phyloP scores from a whole-genome alignment of 805 yeast genomes.

The Saccharomycopsis sp. region DNA sequence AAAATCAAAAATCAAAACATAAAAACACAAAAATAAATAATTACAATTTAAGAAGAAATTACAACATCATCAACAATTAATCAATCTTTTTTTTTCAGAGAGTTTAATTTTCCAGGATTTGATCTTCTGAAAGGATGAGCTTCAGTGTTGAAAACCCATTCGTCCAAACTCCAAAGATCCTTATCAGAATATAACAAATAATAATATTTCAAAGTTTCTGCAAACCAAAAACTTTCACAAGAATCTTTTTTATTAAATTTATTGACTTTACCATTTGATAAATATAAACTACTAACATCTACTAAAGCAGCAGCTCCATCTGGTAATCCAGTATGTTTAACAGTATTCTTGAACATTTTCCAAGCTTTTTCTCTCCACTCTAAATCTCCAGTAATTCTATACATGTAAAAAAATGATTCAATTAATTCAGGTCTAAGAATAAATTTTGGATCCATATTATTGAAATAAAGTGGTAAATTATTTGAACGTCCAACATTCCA shows the following conservation, averaged over 20 bases:
- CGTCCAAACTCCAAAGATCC: slow-evolving; percentile 35
- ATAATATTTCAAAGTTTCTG: slow-evolving; percentile 49
- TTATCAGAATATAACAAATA: slow-evolving; percentile 39
- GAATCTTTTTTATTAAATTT: slow-evolving; percentile 23
- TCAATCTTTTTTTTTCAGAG: too few species aligned
- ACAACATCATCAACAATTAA: neutral
- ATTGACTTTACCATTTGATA: slow-evolving; percentile 21
- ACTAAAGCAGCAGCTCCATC: slow-evolving; percentile 29
- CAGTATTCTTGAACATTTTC: slow-evolving; percentile 32
- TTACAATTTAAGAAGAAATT: neutral
- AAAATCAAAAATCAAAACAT: neutral
- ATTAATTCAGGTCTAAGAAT: slow-evolving; percentile 52
- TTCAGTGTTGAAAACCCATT: slow-evolving; percentile 48
- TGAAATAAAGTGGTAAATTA: slow-evolving; percentile 24
- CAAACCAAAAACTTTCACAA: slow-evolving; percentile 44
- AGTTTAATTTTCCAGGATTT: too few species aligned
- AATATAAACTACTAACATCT: slow-evolving; percentile 29
- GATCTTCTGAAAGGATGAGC: slow-evolving; percentile 44
- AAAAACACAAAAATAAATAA: neutral
- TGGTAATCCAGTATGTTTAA: slow-evolving; percentile 19
- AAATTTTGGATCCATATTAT: slow-evolving; percentile 27
- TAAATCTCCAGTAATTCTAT: slow-evolving; percentile 48
- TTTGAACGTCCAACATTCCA: slow-evolving; percentile 8
- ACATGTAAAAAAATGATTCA: slow-evolving; percentile 49
- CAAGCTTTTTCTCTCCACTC: slow-evolving; percentile 48